Evolutionary conservation across 352 stramenopile species (phyloP), one percentile per base, ranked within the genome.

Genomic region (Saprolegnia parasitica): DNA sequence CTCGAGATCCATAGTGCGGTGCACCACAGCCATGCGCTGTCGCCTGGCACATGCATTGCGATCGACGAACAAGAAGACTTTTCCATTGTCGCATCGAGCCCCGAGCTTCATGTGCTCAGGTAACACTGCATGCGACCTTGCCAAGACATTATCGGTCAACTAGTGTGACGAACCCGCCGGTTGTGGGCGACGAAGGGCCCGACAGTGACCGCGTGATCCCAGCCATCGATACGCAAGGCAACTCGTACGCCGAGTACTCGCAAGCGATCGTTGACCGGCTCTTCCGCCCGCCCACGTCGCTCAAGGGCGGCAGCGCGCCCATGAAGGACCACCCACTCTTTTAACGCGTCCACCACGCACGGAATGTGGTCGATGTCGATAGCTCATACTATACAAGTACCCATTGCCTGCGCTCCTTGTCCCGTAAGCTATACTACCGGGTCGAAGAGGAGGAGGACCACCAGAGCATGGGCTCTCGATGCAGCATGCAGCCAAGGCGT

Each of bases 271-370:
- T 60, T 11, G 52, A 60, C 35, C 52, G 52, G 9, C 52, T 60
- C 24, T 60, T 60, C 35, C 52, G 52, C 20, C 52, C 52, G 13
- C 52, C 52, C 16, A 60, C 52, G 9, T 15, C 35, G 52, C 52
- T 60, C 24, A 60, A 60, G 20, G 52, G 52, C 9, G 52, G 52
- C 52, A 60, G 52, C 20, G 52, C 52, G 10, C 13, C 52, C 35
- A 60, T 60, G 52, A 60, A 60, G 35, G 52, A 60, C 20, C 13
- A 60, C 20, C 52, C 52, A 4, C 52, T 60, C 52, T 60, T 60
- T 24, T 60, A 60, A 60, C 13, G 4, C 11, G 42, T 49, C 10
- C 8, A 46, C 39, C 39, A 46, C 39, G 39, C 39, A 46, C n/a
- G n/a, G n/a, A n/a, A n/a, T n/a, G n/a, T n/a, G n/a, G n/a, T n/a